Percentiles rank a stretch among this genome's conserved stretches.
phyloP scores from a whole-genome alignment of 2,329 filamentous ascomycete species.

The Botrytis fabae region DNA sequence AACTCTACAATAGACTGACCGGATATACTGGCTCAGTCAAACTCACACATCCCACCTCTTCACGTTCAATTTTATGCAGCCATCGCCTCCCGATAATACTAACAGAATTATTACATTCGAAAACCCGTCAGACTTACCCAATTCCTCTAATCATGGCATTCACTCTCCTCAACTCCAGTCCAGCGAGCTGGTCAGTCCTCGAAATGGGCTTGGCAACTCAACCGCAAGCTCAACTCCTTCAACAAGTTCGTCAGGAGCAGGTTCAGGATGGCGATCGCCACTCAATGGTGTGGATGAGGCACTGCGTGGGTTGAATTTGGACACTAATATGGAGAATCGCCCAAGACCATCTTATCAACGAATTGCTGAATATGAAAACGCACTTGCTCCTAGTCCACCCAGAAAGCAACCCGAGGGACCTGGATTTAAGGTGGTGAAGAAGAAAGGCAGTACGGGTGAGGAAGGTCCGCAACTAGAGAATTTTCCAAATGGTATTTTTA shows the following conservation, averaged over 20 bases:
- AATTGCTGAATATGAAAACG: constrained; percentile 63
- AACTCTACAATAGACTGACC: constrained; percentile 37
- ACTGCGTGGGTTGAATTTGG: constrained; percentile 54
- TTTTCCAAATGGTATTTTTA: constrained; percentile 75
- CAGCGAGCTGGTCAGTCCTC: constrained; percentile 42
- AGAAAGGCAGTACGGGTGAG: constrained; percentile 36
- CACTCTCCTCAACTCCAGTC: constrained; percentile 46
- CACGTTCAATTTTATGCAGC: constrained; percentile 63
- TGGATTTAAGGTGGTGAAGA: constrained; percentile 58
- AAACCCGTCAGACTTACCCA: constrained; percentile 41
- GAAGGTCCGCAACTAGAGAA: constrained; percentile 43
- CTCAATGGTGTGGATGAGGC: constrained; percentile 50
- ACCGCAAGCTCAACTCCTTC: constrained; percentile 34
- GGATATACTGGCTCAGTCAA: constrained; percentile 42
- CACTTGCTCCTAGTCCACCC: constrained; percentile 49
- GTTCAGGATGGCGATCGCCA: constrained; percentile 14
- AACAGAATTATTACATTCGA: constrained; percentile 45
- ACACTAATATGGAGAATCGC: constrained; percentile 35
- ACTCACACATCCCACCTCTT: constrained; percentile 25
- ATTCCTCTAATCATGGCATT: constrained; percentile 58
- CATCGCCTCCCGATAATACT: constrained; percentile 53
- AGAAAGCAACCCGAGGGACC: constrained; percentile 46
- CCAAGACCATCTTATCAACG: constrained; percentile 45
- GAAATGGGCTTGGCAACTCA: constrained; percentile 25
- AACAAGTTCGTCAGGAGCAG: constrained; percentile 17